These are phyloP conservation scores for Murraya paniculata DNA, from an alignment of 345 rosid species.

Conservation along the genomic window DNA sequence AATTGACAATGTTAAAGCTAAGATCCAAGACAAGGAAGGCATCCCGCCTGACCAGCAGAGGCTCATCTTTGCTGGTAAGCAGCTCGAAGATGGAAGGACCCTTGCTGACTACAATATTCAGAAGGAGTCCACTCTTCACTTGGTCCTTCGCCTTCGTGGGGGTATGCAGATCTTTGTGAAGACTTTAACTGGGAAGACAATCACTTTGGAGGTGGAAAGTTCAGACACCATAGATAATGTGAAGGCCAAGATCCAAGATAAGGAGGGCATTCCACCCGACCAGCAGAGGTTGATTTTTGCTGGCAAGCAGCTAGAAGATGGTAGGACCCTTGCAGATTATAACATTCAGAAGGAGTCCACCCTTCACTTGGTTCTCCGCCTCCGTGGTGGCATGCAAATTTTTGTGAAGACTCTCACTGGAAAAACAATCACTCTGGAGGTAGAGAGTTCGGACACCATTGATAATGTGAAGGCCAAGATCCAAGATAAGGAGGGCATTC, in stretches of 20 bases:
- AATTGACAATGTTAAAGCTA: conserved; percentile 38
- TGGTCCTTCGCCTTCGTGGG: conserved; percentile 34
- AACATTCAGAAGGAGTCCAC: conserved; percentile 43
- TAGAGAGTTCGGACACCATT: conserved; percentile 37
- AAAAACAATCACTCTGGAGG: conserved; percentile 40
- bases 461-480: conserved; percentile 37
- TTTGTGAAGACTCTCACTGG: conserved; percentile 40
- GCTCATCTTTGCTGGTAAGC: conserved; percentile 38
- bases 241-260: conserved; percentile 38
- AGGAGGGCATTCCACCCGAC: conserved; percentile 41
- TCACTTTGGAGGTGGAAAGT: conserved; percentile 39
- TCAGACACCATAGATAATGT: conserved; percentile 38
- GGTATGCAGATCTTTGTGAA: conserved; percentile 45
- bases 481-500: conserved; percentile 42
- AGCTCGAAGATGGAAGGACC: conserved; percentile 38
- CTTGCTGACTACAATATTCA: conserved; percentile 40
- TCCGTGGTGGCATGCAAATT: conserved; percentile 39
- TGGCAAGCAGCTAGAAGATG: conserved; percentile 41
- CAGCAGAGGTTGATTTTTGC: conserved; percentile 42
- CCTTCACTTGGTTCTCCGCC: conserved; percentile 35
- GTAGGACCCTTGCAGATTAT: conserved; percentile 37
- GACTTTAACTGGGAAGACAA: conserved; percentile 37
- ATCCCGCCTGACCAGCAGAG: conserved; percentile 44
- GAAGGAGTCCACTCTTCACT: conserved; percentile 39
- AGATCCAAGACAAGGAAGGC: conserved; percentile 43